Percentiles rank a stretch among this genome's conserved stretches.
These are phyloP conservation scores for Sphaerostilbella broomeana DNA, from an alignment of 2,329 filamentous ascomycete species.

Conservation along the genomic window DNA sequence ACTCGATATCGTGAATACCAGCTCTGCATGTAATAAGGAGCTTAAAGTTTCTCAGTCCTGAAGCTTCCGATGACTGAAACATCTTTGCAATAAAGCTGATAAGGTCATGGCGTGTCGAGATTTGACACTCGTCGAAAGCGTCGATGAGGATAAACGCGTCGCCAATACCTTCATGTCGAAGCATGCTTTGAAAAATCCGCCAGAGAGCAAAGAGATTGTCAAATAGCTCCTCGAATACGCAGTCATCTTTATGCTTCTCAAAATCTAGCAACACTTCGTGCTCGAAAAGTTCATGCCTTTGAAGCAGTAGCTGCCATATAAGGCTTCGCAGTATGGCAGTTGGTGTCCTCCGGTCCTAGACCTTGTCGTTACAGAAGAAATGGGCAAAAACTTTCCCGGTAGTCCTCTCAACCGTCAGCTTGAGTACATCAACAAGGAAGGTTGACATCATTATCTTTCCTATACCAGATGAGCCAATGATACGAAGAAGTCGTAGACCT, in stretches of 20 bases:
- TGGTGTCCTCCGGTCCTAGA: constrained; percentile 5
- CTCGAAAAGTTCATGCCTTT: constrained; percentile 12
- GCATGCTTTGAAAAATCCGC: constrained; percentile 11
- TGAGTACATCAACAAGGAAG: constrained; percentile 11
- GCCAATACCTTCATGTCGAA: constrained; percentile 4
- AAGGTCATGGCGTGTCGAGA: constrained; percentile 1
- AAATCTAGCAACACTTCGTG: constrained; percentile 3
- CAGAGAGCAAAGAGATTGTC: constrained; percentile 9
- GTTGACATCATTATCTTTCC: constrained; percentile 14
- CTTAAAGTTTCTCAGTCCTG: constrained; percentile 2
- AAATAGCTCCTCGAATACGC: too few species aligned
- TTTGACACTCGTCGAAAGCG: constrained; percentile 13
- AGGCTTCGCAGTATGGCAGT: constrained; percentile 12
- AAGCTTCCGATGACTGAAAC: not conserved
- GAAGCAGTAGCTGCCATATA: constrained; percentile 14
- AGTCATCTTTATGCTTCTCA: not conserved
- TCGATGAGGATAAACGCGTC: constrained; percentile 13
- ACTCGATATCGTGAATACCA: constrained; percentile 8
- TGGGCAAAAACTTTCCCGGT: constrained; percentile 5
- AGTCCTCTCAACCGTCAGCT: constrained; percentile 6
- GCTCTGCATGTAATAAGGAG: constrained; percentile 10
- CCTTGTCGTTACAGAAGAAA: constrained; percentile 14
- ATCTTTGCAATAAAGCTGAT: constrained; percentile 1
- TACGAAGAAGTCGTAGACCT: constrained; percentile 7
- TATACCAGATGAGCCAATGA: constrained; percentile 13